Percentiles rank a stretch among this genome's conserved stretches.
phyloP scores from a whole-genome alignment of 495 filamentous ascomycete species.

The Neurospora sp. region DNA sequence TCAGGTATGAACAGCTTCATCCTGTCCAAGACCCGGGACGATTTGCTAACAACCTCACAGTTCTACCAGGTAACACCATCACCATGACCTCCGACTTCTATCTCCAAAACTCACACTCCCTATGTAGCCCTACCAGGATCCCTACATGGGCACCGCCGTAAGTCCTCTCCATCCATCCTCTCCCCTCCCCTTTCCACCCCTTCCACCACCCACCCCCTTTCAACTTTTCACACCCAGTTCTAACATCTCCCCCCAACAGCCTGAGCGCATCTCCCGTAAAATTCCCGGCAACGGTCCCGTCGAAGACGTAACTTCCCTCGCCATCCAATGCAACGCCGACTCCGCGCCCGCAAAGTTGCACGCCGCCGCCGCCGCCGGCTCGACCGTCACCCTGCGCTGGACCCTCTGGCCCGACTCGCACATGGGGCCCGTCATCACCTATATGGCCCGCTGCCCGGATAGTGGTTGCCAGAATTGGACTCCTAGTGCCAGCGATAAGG shows the following conservation, averaged over 20 bases:
- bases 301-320: constrained; percentile 34
- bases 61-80: constrained; percentile 11
- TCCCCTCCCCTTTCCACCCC: background rate
- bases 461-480: constrained; percentile 47
- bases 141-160: constrained; percentile 31
- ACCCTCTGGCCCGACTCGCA: constrained; percentile 51
- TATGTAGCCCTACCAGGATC: constrained; percentile 35
- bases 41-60: constrained; percentile 1
- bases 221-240: background rate
- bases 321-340: constrained; percentile 37
- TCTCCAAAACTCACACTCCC: constrained; percentile 1
- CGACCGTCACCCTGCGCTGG: constrained; percentile 51
- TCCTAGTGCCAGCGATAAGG: constrained; percentile 29
- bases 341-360: constrained; percentile 44
- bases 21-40: background rate
- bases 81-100: background rate
- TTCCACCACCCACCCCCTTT: no score
- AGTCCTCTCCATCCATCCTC: background rate
- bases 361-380: constrained; percentile 44
- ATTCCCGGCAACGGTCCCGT: constrained; percentile 43
- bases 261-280: constrained; percentile 34
- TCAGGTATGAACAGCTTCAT: constrained; percentile 2
- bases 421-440: constrained; percentile 57
- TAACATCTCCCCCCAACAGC: constrained; percentile 1
- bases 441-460: constrained; percentile 54